phyloP scores from a whole-genome alignment of 345 rosid species.

The Diplotaxis tenuifolia region DNA sequence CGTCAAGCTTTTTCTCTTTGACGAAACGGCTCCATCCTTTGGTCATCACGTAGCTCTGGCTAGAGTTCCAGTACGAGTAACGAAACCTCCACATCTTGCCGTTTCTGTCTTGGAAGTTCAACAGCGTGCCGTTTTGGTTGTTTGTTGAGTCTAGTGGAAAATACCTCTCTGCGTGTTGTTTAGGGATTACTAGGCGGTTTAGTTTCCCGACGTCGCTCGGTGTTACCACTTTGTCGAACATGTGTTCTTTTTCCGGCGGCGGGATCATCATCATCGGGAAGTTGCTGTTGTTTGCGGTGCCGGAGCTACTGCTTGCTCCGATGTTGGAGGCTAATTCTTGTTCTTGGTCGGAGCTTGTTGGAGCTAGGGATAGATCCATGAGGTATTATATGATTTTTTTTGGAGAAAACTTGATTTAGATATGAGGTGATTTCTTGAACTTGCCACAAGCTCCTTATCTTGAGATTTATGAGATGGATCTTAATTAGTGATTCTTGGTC shows the following conservation, averaged over 20 bases:
- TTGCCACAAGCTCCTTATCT: not conserved
- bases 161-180: slow-evolving; percentile 83
- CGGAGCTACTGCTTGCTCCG: slow-evolving; percentile 31
- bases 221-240: slow-evolving; percentile 83
- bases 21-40: slow-evolving; percentile 88
- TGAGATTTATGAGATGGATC: not conserved
- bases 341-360: slow-evolving; percentile 40
- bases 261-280: slow-evolving; percentile 22
- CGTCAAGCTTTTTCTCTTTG: slow-evolving; percentile 72
- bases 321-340: slow-evolving; percentile 34
- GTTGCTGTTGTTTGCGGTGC: slow-evolving; percentile 2
- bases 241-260: slow-evolving; percentile 55
- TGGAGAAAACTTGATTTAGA: slow-evolving; percentile 15
- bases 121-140: slow-evolving; percentile 65
- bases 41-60: slow-evolving; percentile 84
- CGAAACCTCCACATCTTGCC: slow-evolving; percentile 69
- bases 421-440: slow-evolving; percentile 1
- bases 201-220: slow-evolving; percentile 87
- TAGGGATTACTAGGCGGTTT: slow-evolving; percentile 75
- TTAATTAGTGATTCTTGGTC: slow-evolving; percentile 9
- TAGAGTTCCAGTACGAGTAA: slow-evolving; percentile 77
- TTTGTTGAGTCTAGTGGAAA: slow-evolving; percentile 75
- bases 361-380: slow-evolving; percentile 65
- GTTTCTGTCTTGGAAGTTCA: slow-evolving; percentile 68
- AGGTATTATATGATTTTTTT: not conserved